Percentiles rank a stretch among this genome's conserved stretches.
These are phyloP conservation scores for Pisolithus albus DNA, from an alignment of 768 basidiomycete species.

Conservation along the genomic window DNA sequence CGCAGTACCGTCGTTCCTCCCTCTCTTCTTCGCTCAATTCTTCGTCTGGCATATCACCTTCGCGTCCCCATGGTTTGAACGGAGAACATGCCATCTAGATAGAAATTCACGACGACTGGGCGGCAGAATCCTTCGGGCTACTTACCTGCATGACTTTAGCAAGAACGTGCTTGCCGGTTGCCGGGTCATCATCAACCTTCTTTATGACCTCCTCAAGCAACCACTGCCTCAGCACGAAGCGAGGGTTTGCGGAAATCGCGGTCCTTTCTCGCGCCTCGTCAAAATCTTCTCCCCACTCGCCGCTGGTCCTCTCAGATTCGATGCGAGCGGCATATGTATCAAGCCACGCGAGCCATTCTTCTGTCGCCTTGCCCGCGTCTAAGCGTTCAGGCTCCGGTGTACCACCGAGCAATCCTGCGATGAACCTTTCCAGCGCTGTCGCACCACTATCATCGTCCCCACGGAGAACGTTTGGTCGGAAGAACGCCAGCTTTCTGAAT, in stretches of 20 bases:
- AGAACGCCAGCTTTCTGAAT: constrained; percentile 65
- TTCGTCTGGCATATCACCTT: constrained; percentile 41
- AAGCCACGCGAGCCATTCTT: constrained; percentile 61
- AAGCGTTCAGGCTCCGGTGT: constrained; percentile 42
- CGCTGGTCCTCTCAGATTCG: constrained; percentile 34
- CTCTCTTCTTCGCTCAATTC: constrained; percentile 50
- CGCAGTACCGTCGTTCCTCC: constrained; percentile 74
- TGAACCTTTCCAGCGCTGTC: constrained; percentile 32
- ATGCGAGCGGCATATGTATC: constrained; percentile 54
- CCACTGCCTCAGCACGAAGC: constrained; percentile 95
- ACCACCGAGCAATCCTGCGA: constrained; percentile 38
- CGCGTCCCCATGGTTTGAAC: constrained; percentile 83
- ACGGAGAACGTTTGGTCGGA: constrained; percentile 40
- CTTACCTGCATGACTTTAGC: constrained; percentile 78
- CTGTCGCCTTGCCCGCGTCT: constrained; percentile 39
- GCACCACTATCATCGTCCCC: constrained; percentile 9
- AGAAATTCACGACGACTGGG: neutral
- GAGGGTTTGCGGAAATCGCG: constrained; percentile 66
- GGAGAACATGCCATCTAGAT: constrained; percentile 82
- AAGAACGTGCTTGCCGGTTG: constrained; percentile 58
- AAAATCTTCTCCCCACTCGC: constrained; percentile 39
- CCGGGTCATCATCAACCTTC: constrained; percentile 59
- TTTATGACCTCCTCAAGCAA: constrained; percentile 87
- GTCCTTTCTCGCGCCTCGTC: constrained; percentile 44
- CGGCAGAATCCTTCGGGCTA: neutral